Evolutionary conservation across 129 eudicot genomes (phyloP).

Genomic region (Smallanthus sonchifolius): DNA sequence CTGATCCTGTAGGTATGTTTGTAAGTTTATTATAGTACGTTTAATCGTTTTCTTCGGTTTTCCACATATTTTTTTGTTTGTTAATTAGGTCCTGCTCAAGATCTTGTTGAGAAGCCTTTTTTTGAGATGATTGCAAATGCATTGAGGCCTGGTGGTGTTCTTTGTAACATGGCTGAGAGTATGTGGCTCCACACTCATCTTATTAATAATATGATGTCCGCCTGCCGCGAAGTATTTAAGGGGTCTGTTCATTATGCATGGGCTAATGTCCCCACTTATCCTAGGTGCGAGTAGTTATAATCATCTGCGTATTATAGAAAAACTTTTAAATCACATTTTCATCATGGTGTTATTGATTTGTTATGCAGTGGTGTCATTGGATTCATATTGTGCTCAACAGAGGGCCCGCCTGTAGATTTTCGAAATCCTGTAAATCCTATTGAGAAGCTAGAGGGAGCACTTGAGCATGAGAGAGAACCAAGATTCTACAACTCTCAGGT

Average conservation of each 20-base stretch:
- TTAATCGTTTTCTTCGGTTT: background rate
- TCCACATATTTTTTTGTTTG: background rate
- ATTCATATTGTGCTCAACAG: conserved; percentile 79
- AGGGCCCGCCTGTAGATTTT: conserved; percentile 77
- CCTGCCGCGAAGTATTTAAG: conserved; percentile 68
- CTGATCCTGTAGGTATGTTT: conserved; percentile 94
- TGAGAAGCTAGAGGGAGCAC: conserved; percentile 72
- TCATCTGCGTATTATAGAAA: background rate
- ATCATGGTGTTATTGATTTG: conserved; percentile 1
- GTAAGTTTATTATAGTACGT: background rate
- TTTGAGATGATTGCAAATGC: conserved; percentile 80
- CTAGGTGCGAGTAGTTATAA: conserved; percentile 47
- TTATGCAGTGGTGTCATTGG: conserved; percentile 89
- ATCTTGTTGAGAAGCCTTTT: conserved; percentile 88
- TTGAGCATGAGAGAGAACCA: conserved; percentile 47
- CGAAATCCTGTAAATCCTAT: conserved; percentile 76
- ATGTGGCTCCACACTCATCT: conserved; percentile 99
- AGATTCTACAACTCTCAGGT: conserved; percentile 87
- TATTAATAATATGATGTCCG: conserved; percentile 77
- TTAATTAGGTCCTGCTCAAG: conserved; percentile 84
- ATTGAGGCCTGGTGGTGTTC: conserved; percentile 89
- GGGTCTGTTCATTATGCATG: conserved; percentile 98
- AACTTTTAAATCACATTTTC: background rate
- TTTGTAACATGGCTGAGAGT: conserved; percentile 97
- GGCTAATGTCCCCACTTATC: conserved; percentile 95